Evolutionary conservation across 495 filamentous ascomycete species (phyloP).

Genomic region (Amniculicola lignicola): DNA sequence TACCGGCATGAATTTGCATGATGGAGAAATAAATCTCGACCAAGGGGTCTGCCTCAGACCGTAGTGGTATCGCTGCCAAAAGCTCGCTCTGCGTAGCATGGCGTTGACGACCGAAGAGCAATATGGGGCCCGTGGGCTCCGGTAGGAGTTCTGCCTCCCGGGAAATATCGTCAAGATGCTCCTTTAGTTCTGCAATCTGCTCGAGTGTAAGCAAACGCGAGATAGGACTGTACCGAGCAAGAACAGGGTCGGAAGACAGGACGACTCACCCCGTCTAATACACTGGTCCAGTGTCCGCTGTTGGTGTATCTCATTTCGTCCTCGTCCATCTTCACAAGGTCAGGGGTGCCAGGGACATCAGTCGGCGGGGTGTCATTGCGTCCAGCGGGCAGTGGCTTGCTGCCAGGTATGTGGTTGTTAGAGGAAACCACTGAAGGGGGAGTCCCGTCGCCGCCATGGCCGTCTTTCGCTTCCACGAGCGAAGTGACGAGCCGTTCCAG

Average conservation of each 20-base stretch:
- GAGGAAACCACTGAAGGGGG: not conserved
- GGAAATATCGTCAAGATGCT: slow-evolving; percentile 16
- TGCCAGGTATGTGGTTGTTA: not conserved
- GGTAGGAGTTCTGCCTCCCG: not conserved
- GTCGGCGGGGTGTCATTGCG: not conserved
- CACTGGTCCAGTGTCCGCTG: slow-evolving; percentile 22
- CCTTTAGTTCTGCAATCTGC: slow-evolving; percentile 22
- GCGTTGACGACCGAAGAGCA: slow-evolving; percentile 14
- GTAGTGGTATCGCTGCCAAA: slow-evolving; percentile 1
- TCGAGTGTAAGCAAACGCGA: not conserved
- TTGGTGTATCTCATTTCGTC: slow-evolving; percentile 14
- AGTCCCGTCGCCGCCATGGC: not conserved
- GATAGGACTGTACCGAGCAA: not conserved
- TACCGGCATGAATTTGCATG: slow-evolving; percentile 15
- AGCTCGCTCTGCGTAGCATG: slow-evolving; percentile 15
- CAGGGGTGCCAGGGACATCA: slow-evolving; percentile 1
- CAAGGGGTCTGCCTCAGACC: slow-evolving; percentile 11
- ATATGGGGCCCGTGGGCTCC: slow-evolving; percentile 10
- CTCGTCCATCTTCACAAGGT: slow-evolving; percentile 18
- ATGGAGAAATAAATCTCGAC: slow-evolving; percentile 10
- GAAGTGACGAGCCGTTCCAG: slow-evolving; percentile 18
- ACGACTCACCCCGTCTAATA: slow-evolving; percentile 17
- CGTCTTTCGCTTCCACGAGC: slow-evolving; percentile 9
- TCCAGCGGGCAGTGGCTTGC: not conserved
- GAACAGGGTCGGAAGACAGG: not conserved